Conservation (phyloP, 345 rosid genomes). For the Eucalyptus tenuipes region DNA sequence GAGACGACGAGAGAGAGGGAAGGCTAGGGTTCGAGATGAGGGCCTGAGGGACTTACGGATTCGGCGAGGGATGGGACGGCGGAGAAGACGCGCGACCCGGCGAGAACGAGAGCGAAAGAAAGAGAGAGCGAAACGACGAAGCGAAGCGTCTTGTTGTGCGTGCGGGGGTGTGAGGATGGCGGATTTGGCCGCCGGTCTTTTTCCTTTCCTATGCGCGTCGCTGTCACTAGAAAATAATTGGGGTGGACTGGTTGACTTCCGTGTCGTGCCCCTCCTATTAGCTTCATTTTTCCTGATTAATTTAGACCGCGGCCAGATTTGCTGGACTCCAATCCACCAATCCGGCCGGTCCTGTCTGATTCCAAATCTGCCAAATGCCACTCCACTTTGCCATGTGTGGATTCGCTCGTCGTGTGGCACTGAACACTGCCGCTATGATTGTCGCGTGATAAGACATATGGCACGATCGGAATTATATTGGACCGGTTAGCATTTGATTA, state of each 20-base stretch:
- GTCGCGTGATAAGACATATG: background rate
- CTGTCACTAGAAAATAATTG: background rate
- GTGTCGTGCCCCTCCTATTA: background rate
- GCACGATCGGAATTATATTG: background rate
- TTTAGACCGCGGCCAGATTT: background rate
- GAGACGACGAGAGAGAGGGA: background rate
- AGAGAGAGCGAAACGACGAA: background rate
- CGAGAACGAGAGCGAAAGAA: background rate
- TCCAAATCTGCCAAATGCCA: background rate
- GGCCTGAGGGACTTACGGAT: background rate
- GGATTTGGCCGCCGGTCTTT: background rate
- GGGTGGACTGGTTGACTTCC: background rate
- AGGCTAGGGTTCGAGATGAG: constrained; percentile 2
- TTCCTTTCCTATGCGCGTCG: background rate
- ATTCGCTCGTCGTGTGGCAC: background rate
- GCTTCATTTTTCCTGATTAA: background rate
- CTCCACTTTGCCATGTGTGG: background rate
- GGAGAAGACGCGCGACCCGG: background rate
- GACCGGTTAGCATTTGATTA: background rate
- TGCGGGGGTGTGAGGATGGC: background rate
- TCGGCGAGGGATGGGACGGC: constrained; percentile 17
- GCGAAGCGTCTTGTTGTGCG: background rate
- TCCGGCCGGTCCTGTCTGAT: background rate
- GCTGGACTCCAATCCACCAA: background rate
- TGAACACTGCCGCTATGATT: background rate